Percentiles rank a stretch among this genome's conserved stretches.
phyloP scores from a whole-genome alignment of 1,284 basidiomycete genomes.

The Meira miltonrushii region DNA sequence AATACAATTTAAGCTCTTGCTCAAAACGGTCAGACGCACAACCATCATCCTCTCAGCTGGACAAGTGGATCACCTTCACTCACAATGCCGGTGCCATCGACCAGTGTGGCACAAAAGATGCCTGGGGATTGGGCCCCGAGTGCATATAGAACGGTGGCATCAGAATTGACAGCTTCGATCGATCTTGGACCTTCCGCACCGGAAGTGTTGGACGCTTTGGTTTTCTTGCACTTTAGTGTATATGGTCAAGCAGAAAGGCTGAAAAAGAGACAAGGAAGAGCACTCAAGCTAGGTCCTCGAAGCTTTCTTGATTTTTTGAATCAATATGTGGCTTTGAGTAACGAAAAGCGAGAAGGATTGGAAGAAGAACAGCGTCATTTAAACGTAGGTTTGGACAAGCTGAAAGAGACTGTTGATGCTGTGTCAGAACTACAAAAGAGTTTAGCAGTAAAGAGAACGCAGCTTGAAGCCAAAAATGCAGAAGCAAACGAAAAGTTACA shows the following conservation, averaged over 20 bases:
- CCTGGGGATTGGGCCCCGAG: slow-evolving; percentile 51
- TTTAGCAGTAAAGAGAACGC: slow-evolving; percentile 85
- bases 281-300: slow-evolving; percentile 94
- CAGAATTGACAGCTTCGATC: slow-evolving; percentile 42
- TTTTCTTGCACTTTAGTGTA: slow-evolving; percentile 84
- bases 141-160: slow-evolving; percentile 48
- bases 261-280: slow-evolving; percentile 82
- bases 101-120: slow-evolving; percentile 21
- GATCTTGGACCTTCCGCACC: slow-evolving; percentile 43
- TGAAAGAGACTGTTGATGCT: slow-evolving; percentile 84
- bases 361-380: slow-evolving; percentile 98
- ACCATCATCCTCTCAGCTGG: no score
- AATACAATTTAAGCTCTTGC: no score
- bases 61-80: background rate
- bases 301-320: slow-evolving; percentile 99
- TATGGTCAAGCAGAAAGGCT: slow-evolving; percentile 83
- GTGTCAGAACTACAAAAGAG: slow-evolving; percentile 77
- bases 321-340: slow-evolving; percentile 92
- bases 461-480: slow-evolving; percentile 84
- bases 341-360: slow-evolving; percentile 94
- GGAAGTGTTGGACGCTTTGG: slow-evolving; percentile 79
- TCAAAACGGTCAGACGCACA: no score
- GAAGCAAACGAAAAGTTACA: slow-evolving; percentile 96
- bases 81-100: slow-evolving; percentile 7
- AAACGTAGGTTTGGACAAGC: slow-evolving; percentile 94